Percentiles rank a stretch among this genome's conserved stretches.
These are phyloP conservation scores for Pythium sukuiense DNA, from an alignment of 352 stramenopile genomes.

Conservation along the genomic window DNA sequence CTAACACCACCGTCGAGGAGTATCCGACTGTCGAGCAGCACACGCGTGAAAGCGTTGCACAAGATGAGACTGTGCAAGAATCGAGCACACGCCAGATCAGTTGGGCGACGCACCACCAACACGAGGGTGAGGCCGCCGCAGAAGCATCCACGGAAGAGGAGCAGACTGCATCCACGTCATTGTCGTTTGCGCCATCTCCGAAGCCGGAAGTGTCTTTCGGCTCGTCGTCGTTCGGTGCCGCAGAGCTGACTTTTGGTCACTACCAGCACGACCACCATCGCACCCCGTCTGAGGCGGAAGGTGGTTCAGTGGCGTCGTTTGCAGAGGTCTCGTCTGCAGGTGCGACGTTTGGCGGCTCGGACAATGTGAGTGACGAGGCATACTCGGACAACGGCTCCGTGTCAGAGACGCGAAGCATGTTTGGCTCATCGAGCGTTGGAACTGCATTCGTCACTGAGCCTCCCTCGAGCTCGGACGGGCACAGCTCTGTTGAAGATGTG, in stretches of 20 bases:
- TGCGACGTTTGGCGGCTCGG: conserved; percentile 74
- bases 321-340: conserved; percentile 63
- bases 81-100: conserved; percentile 16
- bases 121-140: background rate
- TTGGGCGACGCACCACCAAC: conserved; percentile 13
- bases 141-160: background rate
- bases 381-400: conserved; percentile 63
- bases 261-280: conserved; percentile 34
- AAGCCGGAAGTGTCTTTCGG: conserved; percentile 29
- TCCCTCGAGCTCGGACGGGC: conserved; percentile 69
- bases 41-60: background rate
- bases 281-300: conserved; percentile 28
- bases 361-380: conserved; percentile 59
- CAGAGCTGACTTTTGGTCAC: conserved; percentile 28
- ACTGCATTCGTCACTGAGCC: conserved; percentile 79
- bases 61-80: conserved; percentile 6
- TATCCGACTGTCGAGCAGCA: background rate
- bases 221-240: conserved; percentile 27
- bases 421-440: conserved; percentile 72
- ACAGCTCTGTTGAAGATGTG: conserved; percentile 54
- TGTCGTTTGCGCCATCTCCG: conserved; percentile 1
- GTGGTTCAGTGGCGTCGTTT: conserved; percentile 61
- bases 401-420: conserved; percentile 70
- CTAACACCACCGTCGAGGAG: background rate
- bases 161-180: background rate